A percentile compares a stretch with the other conserved stretches of the same genome.
Conservation (phyloP, 768 basidiomycete genomes). For the Termitomyces sp. region DNA sequence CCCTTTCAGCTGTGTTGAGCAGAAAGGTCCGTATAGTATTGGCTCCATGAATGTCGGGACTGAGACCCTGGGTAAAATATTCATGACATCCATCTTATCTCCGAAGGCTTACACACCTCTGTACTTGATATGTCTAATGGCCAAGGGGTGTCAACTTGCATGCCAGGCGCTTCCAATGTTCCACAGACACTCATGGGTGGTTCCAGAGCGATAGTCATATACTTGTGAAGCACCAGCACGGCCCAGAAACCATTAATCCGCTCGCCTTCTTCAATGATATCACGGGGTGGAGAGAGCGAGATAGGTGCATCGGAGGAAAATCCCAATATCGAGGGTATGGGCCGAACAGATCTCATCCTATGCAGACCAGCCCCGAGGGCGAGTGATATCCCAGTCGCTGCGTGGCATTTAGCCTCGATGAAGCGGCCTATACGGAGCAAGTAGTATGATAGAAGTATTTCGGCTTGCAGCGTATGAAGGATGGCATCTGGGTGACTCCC, state of each 20-base stretch:
- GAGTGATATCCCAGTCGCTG: slow-evolving; percentile 47
- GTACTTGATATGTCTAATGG: slow-evolving; percentile 34
- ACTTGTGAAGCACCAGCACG: slow-evolving; percentile 53
- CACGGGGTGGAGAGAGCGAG: slow-evolving; percentile 32
- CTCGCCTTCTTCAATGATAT: slow-evolving; percentile 62
- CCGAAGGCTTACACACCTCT: slow-evolving; percentile 24
- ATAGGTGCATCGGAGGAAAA: slow-evolving; percentile 38
- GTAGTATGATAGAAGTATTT: slow-evolving; percentile 62
- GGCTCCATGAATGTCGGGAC: slow-evolving; percentile 37
- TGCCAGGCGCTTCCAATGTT: slow-evolving; percentile 43
- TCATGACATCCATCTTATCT: slow-evolving; percentile 10
- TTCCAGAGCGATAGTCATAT: slow-evolving; percentile 48
- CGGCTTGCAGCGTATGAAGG: slow-evolving; percentile 52
- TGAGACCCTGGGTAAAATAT: slow-evolving; percentile 31
- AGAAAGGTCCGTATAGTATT: slow-evolving; percentile 48
- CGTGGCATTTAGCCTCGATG: slow-evolving; percentile 56
- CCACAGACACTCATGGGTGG: slow-evolving; percentile 49
- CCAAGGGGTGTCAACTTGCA: slow-evolving; percentile 51
- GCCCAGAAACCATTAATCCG: slow-evolving; percentile 66
- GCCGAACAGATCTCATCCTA: slow-evolving; percentile 33
- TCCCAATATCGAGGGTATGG: slow-evolving; percentile 29
- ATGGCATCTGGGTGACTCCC: slow-evolving; percentile 44
- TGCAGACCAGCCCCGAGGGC: slow-evolving; percentile 44
- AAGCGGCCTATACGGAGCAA: slow-evolving; percentile 55
- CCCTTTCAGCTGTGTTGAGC: slow-evolving; percentile 25